A percentile compares a stretch with the other conserved stretches of the same genome.
These are phyloP conservation scores for Pseudogymnoascus sp. DNA, from an alignment of 2,329 filamentous ascomycete genomes.

Conservation along the genomic window DNA sequence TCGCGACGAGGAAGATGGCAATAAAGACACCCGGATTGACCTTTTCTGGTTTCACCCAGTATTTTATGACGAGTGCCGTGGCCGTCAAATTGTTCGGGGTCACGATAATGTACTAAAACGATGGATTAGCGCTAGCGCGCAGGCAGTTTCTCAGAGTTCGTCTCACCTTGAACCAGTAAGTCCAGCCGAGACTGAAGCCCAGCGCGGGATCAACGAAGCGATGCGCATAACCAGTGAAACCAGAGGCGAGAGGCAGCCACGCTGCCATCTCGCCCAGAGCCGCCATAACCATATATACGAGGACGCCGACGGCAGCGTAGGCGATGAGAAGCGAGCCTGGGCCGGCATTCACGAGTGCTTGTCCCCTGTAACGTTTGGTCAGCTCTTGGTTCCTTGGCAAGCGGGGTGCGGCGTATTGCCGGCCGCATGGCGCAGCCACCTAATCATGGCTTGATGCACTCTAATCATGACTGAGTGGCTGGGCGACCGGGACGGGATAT, in stretches of 20 bases:
- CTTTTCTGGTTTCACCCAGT: conserved; percentile 58
- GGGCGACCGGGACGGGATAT: not conserved
- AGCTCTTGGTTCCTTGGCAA: conserved; percentile 26
- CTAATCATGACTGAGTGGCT: not conserved
- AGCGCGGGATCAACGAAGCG: conserved; percentile 75
- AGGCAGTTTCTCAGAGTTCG: conserved; percentile 14
- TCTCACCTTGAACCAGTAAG: conserved; percentile 27
- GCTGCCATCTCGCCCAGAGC: conserved; percentile 78
- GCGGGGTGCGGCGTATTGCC: conserved; percentile 33
- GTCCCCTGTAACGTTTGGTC: conserved; percentile 14
- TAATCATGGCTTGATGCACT: conserved; percentile 27
- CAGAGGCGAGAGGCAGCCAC: conserved; percentile 70
- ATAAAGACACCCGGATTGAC: conserved; percentile 79
- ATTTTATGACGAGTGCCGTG: conserved; percentile 69
- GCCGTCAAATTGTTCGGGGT: conserved; percentile 82
- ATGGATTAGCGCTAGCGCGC: not conserved
- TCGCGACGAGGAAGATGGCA: conserved; percentile 57
- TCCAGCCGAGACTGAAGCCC: conserved; percentile 60
- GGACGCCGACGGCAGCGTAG: conserved; percentile 59
- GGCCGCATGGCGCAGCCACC: conserved; percentile 4
- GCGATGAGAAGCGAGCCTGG: conserved; percentile 66
- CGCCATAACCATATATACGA: conserved; percentile 78
- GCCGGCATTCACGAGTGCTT: conserved; percentile 25
- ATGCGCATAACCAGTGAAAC: conserved; percentile 75
- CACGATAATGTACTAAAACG: conserved; percentile 68